These are phyloP conservation scores for Volvox reticuliferus DNA, from an alignment of 139 green algal genomes.

Conservation along the genomic window DNA sequence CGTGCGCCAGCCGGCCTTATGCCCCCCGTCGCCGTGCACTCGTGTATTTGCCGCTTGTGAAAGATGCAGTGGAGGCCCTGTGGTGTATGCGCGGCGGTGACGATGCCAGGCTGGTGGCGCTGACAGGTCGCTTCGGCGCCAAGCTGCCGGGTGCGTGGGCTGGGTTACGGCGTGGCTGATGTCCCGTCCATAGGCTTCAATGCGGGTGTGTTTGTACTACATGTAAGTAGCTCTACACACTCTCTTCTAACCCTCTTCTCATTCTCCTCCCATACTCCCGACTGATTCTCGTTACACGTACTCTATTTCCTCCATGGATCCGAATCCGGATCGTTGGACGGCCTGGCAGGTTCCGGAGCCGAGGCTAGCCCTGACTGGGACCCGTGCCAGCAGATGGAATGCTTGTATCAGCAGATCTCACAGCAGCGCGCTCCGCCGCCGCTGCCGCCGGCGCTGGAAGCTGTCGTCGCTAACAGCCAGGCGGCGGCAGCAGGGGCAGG, in stretches of 20 bases:
- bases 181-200: too few relatives aligned
- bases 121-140: constrained; percentile 53
- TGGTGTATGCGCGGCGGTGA: constrained; percentile 63
- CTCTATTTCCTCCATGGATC: not conserved
- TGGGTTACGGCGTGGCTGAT: too few relatives aligned
- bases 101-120: constrained; percentile 57
- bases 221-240: too few relatives aligned
- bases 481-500: not conserved
- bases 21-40: not conserved
- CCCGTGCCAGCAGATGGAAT: constrained; percentile 3
- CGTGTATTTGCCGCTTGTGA: constrained; percentile 40
- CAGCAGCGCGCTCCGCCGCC: not conserved
- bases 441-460: constrained; percentile 10
- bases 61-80: constrained; percentile 48
- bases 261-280: not conserved
- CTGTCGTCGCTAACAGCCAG: not conserved
- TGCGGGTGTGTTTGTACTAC: too few relatives aligned
- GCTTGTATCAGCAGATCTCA: not conserved
- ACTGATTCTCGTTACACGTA: not conserved
- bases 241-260: not conserved
- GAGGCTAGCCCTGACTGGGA: constrained; percentile 10
- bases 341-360: not conserved
- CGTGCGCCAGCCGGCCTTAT: too few relatives aligned
- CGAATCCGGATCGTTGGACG: not conserved
- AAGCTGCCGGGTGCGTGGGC: constrained; percentile 52